Base-by-base conservation (phyloP, 2,329 filamentous ascomycete species). In the Cercospora nicotianae region DNA sequence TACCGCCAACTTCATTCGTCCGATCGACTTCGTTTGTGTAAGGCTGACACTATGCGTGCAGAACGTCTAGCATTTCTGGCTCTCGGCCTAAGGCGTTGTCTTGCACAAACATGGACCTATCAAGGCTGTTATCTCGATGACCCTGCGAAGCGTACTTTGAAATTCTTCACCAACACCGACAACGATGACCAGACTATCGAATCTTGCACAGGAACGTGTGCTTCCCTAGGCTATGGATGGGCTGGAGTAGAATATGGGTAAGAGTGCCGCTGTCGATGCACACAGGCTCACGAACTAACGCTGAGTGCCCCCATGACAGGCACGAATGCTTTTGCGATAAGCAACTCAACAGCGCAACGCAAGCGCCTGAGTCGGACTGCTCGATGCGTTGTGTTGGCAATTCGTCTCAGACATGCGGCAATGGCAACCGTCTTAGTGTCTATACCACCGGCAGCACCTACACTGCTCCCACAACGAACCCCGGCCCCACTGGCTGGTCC, bases 351-450 rank as follows among this genome's bases (percentile, higher is more conserved):
- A 23, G 55, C n/a, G 65, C 65, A 10, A 64, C 61, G 39, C 53
- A 67, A 33, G 42, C 12, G 55, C 55, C 65, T 13, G 65, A 67
- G 3, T 48, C 67, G 26, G 69, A 70, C 20, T 70, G 69, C 63
- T 69, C 67, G 3, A 71, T 71, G 69, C 61, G 57, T 23, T 67
- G 66, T 23, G 48, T 48, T n/a, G 67, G 63, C 48, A 66, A 69
- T 23, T 67, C 66, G 18, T 67, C 67, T 6, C 61, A 70, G 18
- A 60, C 57, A 16, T 70, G 69, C 30, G 69, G 69, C 5, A 67
- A 69, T 57, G 69, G 69, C 1, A 63, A 69, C 26, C 42, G 67
- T 3, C 53, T 70, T 23, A 70, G 67, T 30, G 33, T 70, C 20
- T 70, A 70, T 16, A 57, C 67, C 23, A 67, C 63, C 51, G 65